Conservation (phyloP, 2,329 filamentous ascomycete species). For the Epichloe festucae region DNA sequence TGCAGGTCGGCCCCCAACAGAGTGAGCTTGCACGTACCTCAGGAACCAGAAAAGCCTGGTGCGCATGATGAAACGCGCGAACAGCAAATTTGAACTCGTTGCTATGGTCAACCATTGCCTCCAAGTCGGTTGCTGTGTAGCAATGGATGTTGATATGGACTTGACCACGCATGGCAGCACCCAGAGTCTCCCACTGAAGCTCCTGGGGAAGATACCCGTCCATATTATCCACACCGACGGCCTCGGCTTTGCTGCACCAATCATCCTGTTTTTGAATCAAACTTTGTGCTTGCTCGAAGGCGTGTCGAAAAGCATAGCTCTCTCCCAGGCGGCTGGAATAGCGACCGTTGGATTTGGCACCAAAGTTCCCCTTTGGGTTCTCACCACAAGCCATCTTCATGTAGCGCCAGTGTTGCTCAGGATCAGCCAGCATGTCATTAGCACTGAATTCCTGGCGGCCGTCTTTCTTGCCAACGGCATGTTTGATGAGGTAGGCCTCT, state of each 20-base stretch:
- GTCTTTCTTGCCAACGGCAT: constrained; percentile 46
- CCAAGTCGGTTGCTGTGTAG: constrained; percentile 56
- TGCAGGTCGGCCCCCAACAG: background rate
- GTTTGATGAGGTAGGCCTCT: constrained; percentile 57
- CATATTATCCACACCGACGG: constrained; percentile 36
- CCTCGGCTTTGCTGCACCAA: constrained; percentile 48
- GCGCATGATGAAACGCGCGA: constrained; percentile 57
- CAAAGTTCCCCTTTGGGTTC: constrained; percentile 52
- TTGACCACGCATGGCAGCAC: constrained; percentile 51
- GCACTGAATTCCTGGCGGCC: constrained; percentile 51
- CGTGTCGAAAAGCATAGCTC: constrained; percentile 55
- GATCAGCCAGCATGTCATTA: constrained; percentile 51
- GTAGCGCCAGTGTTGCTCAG: constrained; percentile 52
- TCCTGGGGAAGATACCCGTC: constrained; percentile 49
- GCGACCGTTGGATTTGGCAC: constrained; percentile 20
- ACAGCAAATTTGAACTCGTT: constrained; percentile 59
- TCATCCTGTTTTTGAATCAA: constrained; percentile 50
- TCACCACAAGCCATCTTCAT: constrained; percentile 70
- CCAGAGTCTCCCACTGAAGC: constrained; percentile 49
- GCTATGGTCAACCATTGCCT: constrained; percentile 56
- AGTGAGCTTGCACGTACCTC: constrained; percentile 30
- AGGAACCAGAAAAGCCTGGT: constrained; percentile 52
- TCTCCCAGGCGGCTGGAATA: constrained; percentile 53
- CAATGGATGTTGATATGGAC: constrained; percentile 60
- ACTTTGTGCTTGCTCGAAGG: constrained; percentile 48